phyloP scores from a whole-genome alignment of 768 basidiomycete genomes.

The Podaxis sp. region DNA sequence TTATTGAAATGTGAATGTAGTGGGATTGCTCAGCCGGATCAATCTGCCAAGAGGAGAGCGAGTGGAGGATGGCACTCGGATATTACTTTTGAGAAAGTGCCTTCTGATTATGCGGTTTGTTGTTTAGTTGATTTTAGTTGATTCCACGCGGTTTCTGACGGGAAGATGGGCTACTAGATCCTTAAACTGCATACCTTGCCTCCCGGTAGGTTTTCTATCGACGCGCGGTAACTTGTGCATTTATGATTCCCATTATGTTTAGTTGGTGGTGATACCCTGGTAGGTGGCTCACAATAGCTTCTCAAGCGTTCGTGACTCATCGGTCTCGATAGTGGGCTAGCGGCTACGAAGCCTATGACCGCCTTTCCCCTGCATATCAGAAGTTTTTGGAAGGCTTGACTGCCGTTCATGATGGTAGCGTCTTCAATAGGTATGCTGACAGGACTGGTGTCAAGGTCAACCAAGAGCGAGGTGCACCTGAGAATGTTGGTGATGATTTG shows the following conservation, averaged over 20 bases:
- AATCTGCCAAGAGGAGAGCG: slow-evolving; percentile 30
- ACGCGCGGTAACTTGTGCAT: background rate
- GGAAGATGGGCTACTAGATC: slow-evolving; percentile 21
- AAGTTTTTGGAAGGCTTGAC: slow-evolving; percentile 58
- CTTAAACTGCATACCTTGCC: slow-evolving; percentile 42
- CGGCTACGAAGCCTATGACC: slow-evolving; percentile 64
- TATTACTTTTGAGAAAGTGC: slow-evolving; percentile 60
- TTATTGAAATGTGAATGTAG: slow-evolving; percentile 19
- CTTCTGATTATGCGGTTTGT: slow-evolving; percentile 54
- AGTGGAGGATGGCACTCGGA: slow-evolving; percentile 53
- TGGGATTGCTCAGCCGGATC: slow-evolving; percentile 37
- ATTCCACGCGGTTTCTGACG: background rate
- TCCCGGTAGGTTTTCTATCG: slow-evolving; percentile 21
- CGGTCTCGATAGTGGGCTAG: slow-evolving; percentile 19
- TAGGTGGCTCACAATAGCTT: slow-evolving; percentile 24
- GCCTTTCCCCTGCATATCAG: slow-evolving; percentile 52
- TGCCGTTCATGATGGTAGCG: slow-evolving; percentile 44
- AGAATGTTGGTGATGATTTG: slow-evolving; percentile 47
- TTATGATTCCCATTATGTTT: background rate
- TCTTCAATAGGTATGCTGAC: background rate
- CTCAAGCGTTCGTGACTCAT: background rate
- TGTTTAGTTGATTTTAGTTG: background rate
- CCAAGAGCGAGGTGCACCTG: slow-evolving; percentile 44
- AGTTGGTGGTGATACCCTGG: slow-evolving; percentile 44
- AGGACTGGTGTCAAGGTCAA: slow-evolving; percentile 21